Percentiles rank a stretch among this genome's conserved stretches.
phyloP scores from a whole-genome alignment of 2,329 filamentous ascomycete genomes.

The Apiospora koreana region DNA sequence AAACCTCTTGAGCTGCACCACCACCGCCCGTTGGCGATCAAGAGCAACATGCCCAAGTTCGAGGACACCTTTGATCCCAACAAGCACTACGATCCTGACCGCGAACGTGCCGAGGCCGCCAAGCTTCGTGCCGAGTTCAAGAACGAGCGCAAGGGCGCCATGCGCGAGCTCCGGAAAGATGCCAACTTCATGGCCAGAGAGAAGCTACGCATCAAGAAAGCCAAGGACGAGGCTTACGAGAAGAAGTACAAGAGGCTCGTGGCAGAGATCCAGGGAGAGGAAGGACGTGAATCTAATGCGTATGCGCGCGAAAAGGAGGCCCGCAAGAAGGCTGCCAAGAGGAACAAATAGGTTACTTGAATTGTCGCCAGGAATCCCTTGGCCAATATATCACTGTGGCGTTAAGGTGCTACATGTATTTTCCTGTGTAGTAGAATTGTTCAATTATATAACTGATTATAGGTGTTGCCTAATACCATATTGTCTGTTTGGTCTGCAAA shows the following conservation, averaged over 20 bases:
- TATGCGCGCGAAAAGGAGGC: slow-evolving; percentile 85
- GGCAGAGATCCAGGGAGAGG: slow-evolving; percentile 93
- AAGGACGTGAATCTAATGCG: slow-evolving; percentile 80
- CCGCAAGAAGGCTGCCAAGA: slow-evolving; percentile 66
- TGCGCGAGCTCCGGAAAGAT: slow-evolving; percentile 94
- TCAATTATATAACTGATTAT: background rate
- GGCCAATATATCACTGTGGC: slow-evolving; percentile 1
- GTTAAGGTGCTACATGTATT: background rate
- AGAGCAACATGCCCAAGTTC: slow-evolving; percentile 88
- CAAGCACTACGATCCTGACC: slow-evolving; percentile 96
- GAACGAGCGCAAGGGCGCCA: slow-evolving; percentile 90
- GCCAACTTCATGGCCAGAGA: slow-evolving; percentile 91
- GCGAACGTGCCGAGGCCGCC: slow-evolving; percentile 80
- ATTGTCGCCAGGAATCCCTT: background rate
- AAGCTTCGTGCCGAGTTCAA: slow-evolving; percentile 91
- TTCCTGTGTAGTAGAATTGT: background rate
- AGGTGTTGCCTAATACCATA: background rate
- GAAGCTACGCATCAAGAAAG: slow-evolving; percentile 89
- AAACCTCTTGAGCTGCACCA: slow-evolving; percentile 85
- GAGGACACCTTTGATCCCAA: slow-evolving; percentile 92
- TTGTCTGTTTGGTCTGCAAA: background rate
- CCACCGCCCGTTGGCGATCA: slow-evolving; percentile 86
- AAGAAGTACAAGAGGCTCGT: slow-evolving; percentile 92
- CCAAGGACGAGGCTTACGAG: slow-evolving; percentile 90
- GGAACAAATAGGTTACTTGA: slow-evolving; percentile 18